Conservation (phyloP, 371 early-diverging fungal species). For the Apophysomyces ossiformis region DNA sequence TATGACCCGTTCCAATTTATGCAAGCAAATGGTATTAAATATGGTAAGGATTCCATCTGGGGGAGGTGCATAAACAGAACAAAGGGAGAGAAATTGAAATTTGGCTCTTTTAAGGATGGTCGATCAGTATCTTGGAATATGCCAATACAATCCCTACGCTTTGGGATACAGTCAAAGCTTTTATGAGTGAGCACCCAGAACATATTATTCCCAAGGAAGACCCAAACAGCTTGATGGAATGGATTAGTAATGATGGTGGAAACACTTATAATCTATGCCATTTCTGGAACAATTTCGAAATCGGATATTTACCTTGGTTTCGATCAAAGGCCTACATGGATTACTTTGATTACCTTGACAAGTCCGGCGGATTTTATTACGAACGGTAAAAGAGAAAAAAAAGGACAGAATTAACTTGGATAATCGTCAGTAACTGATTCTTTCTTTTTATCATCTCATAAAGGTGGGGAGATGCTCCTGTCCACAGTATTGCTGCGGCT, state of each 20-base stretch:
- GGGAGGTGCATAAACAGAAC: background rate
- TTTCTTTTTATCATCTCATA: background rate
- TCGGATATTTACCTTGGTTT: slow-evolving; percentile 73
- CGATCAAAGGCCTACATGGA: slow-evolving; percentile 68
- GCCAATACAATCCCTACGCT: slow-evolving; percentile 84
- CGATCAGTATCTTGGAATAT: slow-evolving; percentile 81
- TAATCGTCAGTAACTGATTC: background rate
- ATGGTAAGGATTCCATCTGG: slow-evolving; percentile 52
- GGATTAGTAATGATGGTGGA: slow-evolving; percentile 45
- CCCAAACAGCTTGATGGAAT: slow-evolving; percentile 39
- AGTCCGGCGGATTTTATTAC: slow-evolving; percentile 90
- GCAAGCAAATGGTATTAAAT: slow-evolving; percentile 79
- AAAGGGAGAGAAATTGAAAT: background rate
- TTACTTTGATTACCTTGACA: slow-evolving; percentile 86
- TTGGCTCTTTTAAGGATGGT: slow-evolving; percentile 47
- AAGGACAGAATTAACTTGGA: too few species aligned
- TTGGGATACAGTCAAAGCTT: slow-evolving; percentile 72
- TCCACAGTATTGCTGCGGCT: slow-evolving; percentile 91
- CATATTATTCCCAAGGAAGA: slow-evolving; percentile 49
- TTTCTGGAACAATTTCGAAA: slow-evolving; percentile 71
- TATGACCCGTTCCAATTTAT: slow-evolving; percentile 91
- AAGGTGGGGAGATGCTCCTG: slow-evolving; percentile 97
- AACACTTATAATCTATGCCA: slow-evolving; percentile 67
- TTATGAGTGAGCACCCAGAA: slow-evolving; percentile 54
- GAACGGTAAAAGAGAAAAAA: slow-evolving; percentile 62